Base-by-base conservation (phyloP, 2,329 filamentous ascomycete genomes). In the Sporothrix euskadiensis region DNA sequence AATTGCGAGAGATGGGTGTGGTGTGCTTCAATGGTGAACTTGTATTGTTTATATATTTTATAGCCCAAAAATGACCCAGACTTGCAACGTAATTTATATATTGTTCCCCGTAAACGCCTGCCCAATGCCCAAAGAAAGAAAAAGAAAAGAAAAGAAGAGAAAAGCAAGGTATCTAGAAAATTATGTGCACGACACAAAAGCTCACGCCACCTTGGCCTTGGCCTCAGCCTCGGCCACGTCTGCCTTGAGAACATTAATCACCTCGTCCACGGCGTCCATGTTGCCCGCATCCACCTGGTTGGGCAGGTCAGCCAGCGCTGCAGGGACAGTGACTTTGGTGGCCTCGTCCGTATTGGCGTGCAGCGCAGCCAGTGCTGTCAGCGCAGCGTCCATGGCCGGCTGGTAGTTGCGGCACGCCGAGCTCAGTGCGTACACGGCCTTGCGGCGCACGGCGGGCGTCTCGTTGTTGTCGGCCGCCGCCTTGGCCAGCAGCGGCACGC, bases 321-420 rank as follows among this genome's bases (percentile, higher is more conserved):
- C 69, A 49, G 70, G 57, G n/a, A 66, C 69, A 9, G 52, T 30
- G 19, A 70, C 56, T 61, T 49, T 61, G 22, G 69, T 73, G 56
- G 73, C 71, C 4, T 30, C 57, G 44, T 52, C 70, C 44, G 12
- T 52, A 32, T 56, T 26, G 35, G 47, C 49, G 19, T 22, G 35
- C 32, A 65, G 65, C 1, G 56, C 68, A 9, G 39, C 32, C 78
- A 92, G 83, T 78, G 91, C 88, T 49, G 87, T 85, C 0, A 90
- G 88, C 75, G 94, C 84, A 32, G 86, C 84, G 80, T 94, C 91
- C 83, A 95, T 86, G 35, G 91, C 91, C 0, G 94, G 92, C 83
- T 97, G 95, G 81, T 93, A 97, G 82, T 99, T 99, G 80, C 96
- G 88, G 72, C 93, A 88, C 5, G 90, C 92, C 16, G 91, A 95